Evolutionary conservation across 2,329 filamentous ascomycete genomes (phyloP), one percentile per base, ranked within the genome.

Genomic region (Penicillium janthinellum): DNA sequence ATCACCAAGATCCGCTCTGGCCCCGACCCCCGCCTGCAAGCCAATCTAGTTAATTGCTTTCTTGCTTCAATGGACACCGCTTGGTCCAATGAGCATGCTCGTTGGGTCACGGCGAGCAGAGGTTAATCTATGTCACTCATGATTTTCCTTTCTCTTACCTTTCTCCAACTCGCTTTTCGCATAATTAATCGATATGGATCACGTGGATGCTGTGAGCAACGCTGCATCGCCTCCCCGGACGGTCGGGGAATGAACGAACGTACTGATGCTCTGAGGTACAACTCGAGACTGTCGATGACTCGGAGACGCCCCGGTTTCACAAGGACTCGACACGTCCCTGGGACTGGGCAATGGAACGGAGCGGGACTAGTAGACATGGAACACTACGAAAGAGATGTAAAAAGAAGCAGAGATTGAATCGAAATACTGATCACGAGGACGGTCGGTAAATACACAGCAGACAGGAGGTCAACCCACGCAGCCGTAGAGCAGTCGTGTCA

Each of bases 291-390:
- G 15, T 47, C 14, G 42, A 31, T 47, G 49, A 39, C 49, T 51
- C 35, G 49, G 28, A 35, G 11, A 39, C 25, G 38, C 37, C n/a
- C 41, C 57, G 5, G 61, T 62, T 28, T 57, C 55, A 64, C 64
- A 54, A 31, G 41, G 57, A 60, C 61, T 65, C 61, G 57, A 62
- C 38, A n/a, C 17, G 5, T 17, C 34, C 53, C n/a, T 44, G 10
- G 20, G 17, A 20, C 3, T 56, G 35, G 41, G 31, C n/a, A 31
- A 31, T 37, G 49, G 38, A 28, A 54, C 22, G 4, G 31, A 17
- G 51, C 58, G 47, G 47, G 10, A 45, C 42, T 45, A 45, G 17
- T 20, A 20, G 11, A 20, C 5, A 45, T 45, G 42, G 17, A 45
- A 45, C 5, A n/a, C 14, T 12, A 48, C 45, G 20, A 12, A 17